These are phyloP conservation scores for Eimeria mitis DNA, from an alignment of 169 alveolate species.

Conservation along the genomic window DNA sequence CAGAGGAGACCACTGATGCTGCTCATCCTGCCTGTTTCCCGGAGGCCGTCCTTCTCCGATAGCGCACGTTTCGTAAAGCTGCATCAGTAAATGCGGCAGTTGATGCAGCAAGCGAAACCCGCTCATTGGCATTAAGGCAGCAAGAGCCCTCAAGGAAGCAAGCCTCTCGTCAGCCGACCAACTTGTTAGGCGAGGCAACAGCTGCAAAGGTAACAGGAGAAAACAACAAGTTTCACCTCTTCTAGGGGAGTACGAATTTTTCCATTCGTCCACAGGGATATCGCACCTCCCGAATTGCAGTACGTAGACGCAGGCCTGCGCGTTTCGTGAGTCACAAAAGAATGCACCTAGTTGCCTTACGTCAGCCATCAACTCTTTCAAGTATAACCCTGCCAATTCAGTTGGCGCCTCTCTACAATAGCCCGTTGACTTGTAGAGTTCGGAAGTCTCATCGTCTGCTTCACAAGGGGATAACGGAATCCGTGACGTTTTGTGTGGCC, in stretches of 20 bases:
- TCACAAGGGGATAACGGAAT: background rate
- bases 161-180: slow-evolving; percentile 65
- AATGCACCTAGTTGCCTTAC: slow-evolving; percentile 8
- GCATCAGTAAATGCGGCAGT: slow-evolving; percentile 58
- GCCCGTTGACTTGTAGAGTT: background rate
- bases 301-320: background rate
- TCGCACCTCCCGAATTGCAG: background rate
- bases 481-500: background rate
- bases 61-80: slow-evolving; percentile 44
- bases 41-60: slow-evolving; percentile 8
- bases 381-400: slow-evolving; percentile 57
- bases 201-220: slow-evolving; percentile 40
- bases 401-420: background rate
- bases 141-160: slow-evolving; percentile 57
- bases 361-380: slow-evolving; percentile 56
- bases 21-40: background rate
- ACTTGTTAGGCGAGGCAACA: slow-evolving; percentile 58
- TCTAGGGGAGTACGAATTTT: background rate
- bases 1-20: slow-evolving; percentile 45
- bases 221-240: background rate
- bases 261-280: background rate
- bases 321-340: background rate
- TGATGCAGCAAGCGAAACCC: slow-evolving; percentile 45
- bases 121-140: slow-evolving; percentile 51
- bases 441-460: background rate